These are phyloP conservation scores for Hypoxylon intermedium DNA, from an alignment of 495 filamentous ascomycete species.

Conservation along the genomic window DNA sequence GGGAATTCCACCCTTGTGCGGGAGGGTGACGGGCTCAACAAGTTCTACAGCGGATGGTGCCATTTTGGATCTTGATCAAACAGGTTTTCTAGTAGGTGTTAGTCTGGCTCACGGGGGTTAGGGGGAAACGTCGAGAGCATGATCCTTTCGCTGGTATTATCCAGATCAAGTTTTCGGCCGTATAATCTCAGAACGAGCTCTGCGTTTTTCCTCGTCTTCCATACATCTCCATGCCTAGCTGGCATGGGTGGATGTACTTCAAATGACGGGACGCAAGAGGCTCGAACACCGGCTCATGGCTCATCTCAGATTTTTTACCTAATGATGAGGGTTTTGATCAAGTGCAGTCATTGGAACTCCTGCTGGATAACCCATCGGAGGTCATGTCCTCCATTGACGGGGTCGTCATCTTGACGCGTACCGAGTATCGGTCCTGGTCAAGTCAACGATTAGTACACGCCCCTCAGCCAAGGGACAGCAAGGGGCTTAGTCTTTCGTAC, in stretches of 20 bases:
- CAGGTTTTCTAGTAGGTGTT: slow-evolving; percentile 51
- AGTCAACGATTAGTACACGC: slow-evolving; percentile 24
- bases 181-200: slow-evolving; percentile 82
- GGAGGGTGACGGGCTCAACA: slow-evolving; percentile 40
- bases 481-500: slow-evolving; percentile 14
- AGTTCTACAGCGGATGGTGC: slow-evolving; percentile 67
- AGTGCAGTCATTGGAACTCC: slow-evolving; percentile 37
- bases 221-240: slow-evolving; percentile 21
- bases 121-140: slow-evolving; percentile 66
- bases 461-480: background rate
- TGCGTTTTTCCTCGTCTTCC: slow-evolving; percentile 18
- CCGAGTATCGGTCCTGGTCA: slow-evolving; percentile 40
- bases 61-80: slow-evolving; percentile 62
- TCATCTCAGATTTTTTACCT: slow-evolving; percentile 48
- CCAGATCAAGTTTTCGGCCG: slow-evolving; percentile 96
- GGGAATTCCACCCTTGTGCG: slow-evolving; percentile 48
- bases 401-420: slow-evolving; percentile 43
- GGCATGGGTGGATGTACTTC: slow-evolving; percentile 20
- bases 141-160: slow-evolving; percentile 99
- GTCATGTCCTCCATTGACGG: slow-evolving; percentile 39
- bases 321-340: slow-evolving; percentile 44
- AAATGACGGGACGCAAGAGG: slow-evolving; percentile 30
- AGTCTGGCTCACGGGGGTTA: slow-evolving; percentile 35
- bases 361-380: slow-evolving; percentile 45
- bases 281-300: slow-evolving; percentile 49